These are phyloP conservation scores for Phytophthora meadii DNA, from an alignment of 352 stramenopile species.

Conservation along the genomic window DNA sequence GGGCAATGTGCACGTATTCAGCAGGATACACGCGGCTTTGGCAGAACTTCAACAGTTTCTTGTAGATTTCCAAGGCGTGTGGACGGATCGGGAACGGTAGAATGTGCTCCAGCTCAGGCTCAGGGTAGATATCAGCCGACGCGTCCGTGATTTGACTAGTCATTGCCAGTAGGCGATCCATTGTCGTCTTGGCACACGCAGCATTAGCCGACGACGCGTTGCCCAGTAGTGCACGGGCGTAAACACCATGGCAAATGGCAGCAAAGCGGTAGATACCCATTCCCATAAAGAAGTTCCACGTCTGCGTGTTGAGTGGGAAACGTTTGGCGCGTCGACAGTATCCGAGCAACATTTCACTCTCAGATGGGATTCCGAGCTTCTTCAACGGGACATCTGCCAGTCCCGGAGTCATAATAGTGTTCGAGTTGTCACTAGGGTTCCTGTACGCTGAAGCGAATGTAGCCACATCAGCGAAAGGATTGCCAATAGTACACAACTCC, in stretches of 20 bases:
- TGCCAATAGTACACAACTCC: constrained; percentile 89
- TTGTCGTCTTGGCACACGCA: constrained; percentile 65
- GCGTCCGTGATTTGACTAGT: constrained; percentile 46
- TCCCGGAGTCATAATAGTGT: constrained; percentile 66
- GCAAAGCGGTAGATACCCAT: constrained; percentile 81
- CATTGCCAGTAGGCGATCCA: constrained; percentile 65
- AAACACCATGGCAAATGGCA: constrained; percentile 84
- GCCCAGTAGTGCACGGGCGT: constrained; percentile 68
- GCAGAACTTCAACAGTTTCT: constrained; percentile 90
- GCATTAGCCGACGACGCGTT: constrained; percentile 88
- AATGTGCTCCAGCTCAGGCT: constrained; percentile 58
- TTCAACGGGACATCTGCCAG: constrained; percentile 50
- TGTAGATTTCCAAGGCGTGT: constrained; percentile 80
- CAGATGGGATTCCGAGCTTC: constrained; percentile 68
- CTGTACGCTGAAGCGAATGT: constrained; percentile 70
- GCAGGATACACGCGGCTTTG: constrained; percentile 90
- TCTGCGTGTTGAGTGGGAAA: constrained; percentile 58
- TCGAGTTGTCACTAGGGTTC: constrained; percentile 42
- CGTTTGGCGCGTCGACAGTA: constrained; percentile 64
- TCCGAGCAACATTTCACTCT: constrained; percentile 61
- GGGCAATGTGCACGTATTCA: constrained; percentile 86
- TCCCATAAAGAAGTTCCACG: constrained; percentile 82
- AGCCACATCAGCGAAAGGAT: constrained; percentile 83
- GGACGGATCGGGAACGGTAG: constrained; percentile 81
- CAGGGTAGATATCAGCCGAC: constrained; percentile 55